Conservation (phyloP, 2,329 filamentous ascomycete species). For the Salinomyces thailandicus region DNA sequence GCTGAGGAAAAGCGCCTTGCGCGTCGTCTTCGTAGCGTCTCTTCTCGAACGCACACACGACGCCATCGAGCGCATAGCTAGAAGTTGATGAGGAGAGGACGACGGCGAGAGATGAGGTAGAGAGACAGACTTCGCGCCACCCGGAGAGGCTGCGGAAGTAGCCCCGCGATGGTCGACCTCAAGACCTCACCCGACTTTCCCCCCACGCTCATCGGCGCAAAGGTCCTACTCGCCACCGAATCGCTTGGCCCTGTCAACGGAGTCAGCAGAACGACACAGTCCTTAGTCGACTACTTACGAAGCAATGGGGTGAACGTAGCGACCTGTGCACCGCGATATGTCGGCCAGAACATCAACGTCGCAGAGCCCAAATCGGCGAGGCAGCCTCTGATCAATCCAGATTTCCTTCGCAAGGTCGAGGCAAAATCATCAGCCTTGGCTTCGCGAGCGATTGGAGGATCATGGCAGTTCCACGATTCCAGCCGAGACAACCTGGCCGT, state of each 20-base stretch:
- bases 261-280: constrained; percentile 60
- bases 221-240: constrained; percentile 57
- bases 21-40: too few relatives aligned
- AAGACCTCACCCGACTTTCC: constrained; percentile 5
- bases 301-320: constrained; percentile 54
- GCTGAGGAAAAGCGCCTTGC: too few relatives aligned
- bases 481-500: constrained; percentile 15
- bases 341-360: constrained; percentile 43
- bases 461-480: constrained; percentile 23
- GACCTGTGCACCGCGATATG: constrained; percentile 52
- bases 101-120: too few relatives aligned
- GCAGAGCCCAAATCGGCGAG: constrained; percentile 18
- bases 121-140: too few relatives aligned
- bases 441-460: constrained; percentile 24
- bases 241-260: constrained; percentile 64
- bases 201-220: constrained; percentile 38
- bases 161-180: background rate
- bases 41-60: too few relatives aligned
- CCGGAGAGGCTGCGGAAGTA: too few relatives aligned
- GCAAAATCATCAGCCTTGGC: constrained; percentile 23
- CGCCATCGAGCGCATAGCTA: too few relatives aligned
- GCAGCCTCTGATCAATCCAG: constrained; percentile 24
- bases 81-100: too few relatives aligned
- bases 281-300: constrained; percentile 57
- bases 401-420: constrained; percentile 24